A percentile compares a stretch with the other conserved stretches of the same genome.
Evolutionary conservation across 2,329 filamentous ascomycete genomes (phyloP).

Genomic region (Penicillium freii): DNA sequence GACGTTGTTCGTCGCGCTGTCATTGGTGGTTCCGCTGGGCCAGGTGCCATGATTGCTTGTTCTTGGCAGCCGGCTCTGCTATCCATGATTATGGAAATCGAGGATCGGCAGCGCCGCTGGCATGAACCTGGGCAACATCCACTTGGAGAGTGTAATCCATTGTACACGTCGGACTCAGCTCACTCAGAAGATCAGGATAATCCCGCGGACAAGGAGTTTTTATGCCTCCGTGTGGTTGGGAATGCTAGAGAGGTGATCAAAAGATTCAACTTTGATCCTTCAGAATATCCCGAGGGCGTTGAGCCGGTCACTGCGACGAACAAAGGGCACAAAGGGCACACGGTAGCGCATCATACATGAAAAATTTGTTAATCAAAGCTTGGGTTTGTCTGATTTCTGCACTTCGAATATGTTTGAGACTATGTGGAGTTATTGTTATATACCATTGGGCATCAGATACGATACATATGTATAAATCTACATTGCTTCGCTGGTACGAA

Average conservation of each 20-base stretch:
- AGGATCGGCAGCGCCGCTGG: constrained; percentile 44
- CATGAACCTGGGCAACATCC: constrained; percentile 34
- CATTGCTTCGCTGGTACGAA: constrained; percentile 1
- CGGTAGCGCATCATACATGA: not conserved
- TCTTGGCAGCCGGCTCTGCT: constrained; percentile 37
- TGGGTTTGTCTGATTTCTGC: constrained; percentile 1
- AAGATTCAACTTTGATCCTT: constrained; percentile 37
- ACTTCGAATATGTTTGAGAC: not conserved
- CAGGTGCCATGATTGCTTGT: constrained; percentile 26
- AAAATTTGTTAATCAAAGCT: not conserved
- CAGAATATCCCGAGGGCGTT: constrained; percentile 35
- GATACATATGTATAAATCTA: not conserved
- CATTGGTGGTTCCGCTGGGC: constrained; percentile 32
- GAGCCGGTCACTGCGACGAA: not conserved
- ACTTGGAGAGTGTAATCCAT: constrained; percentile 11
- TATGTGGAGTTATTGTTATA: not conserved
- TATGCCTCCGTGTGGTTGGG: constrained; percentile 37
- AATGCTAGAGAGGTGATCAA: constrained; percentile 35
- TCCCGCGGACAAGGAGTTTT: constrained; percentile 29
- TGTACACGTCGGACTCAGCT: not conserved
- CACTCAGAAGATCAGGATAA: constrained; percentile 1
- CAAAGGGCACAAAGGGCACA: not conserved
- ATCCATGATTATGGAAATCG: constrained; percentile 41
- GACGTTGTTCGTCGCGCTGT: constrained; percentile 38
- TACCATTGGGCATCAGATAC: not conserved